Evolutionary conservation across 2,329 filamentous ascomycete genomes (phyloP).

Genomic region (Elsinoe perseae): DNA sequence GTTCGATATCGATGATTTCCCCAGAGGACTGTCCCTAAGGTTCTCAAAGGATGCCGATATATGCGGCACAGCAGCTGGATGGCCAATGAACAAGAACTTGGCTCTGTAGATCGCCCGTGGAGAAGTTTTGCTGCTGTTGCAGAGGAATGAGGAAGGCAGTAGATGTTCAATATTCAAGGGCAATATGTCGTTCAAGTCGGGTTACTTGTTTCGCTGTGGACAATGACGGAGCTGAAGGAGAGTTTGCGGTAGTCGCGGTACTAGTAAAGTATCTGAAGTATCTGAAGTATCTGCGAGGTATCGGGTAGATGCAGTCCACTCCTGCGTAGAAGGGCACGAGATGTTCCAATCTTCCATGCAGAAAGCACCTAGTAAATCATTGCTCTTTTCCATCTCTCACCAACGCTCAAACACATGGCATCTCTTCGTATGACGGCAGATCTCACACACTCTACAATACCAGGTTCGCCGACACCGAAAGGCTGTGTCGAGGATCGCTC

Average conservation of each 20-base stretch:
- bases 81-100: neutral
- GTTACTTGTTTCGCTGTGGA: neutral
- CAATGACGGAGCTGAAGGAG: slow-evolving; percentile 2
- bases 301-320: neutral
- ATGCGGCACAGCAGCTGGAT: slow-evolving; percentile 8
- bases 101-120: neutral
- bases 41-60: neutral
- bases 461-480: slow-evolving; percentile 4
- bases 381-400: neutral
- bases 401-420: neutral
- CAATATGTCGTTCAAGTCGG: neutral
- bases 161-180: neutral
- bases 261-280: neutral
- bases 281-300: too few species aligned
- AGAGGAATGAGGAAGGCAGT: neutral
- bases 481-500: too few species aligned
- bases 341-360: slow-evolving; percentile 3
- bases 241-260: neutral
- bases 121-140: neutral
- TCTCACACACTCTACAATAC: too few species aligned
- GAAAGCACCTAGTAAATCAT: neutral
- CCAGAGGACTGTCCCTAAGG: neutral
- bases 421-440: neutral
- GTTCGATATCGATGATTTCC: neutral
- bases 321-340: neutral